Base-by-base conservation (phyloP, 2,329 filamentous ascomycete species). In the Penicillium sp. region DNA sequence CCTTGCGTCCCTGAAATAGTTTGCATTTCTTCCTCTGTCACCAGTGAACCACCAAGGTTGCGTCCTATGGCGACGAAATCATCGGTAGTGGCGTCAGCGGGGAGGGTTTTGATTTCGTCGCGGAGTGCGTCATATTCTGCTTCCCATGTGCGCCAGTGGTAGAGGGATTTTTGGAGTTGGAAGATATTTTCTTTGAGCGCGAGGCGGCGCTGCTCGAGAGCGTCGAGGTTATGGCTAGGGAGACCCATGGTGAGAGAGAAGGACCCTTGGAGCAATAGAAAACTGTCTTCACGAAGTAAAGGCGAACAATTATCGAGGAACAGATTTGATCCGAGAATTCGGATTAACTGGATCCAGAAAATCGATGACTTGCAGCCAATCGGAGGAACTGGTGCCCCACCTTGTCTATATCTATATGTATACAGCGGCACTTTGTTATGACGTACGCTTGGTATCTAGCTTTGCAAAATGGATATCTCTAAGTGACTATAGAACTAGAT, bases 61-160 rank as follows among this genome's bases (percentile, higher is more conserved):
- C 63, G 64, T 11, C 72, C 73, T 12, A 66, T 64, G 27, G 75
- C 75, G 7, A 82, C 76, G 26, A 92, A 81, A 26, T 85, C 81
- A 18, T 82, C 74, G 6, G 77, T 75, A 27, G 76, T 74, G 53
- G 82, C 73, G 49, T 78, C 75, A 41, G 78, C 71, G 33, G 80
- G 71, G 25, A 87, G 70, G 4, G 77, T 79, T 50, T 85, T 75
- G 27, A 97, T 83, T 67, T 95, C 90, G 70, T 95, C 90, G 70
- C 89, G 92, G 58, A 97, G 81, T 23, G 87, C 85, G 69, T 96
- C 90, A 73, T 97, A 97, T 72, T 97, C 93, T 46, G 89, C 85
- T 71, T 96, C 92, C 84, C 90, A 95, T 52, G 87, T 87, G 61
- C 90, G 89, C 93, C 93, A 99, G 76, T 96, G 88, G 59, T 86